Evolutionary conservation across 208 protist genomes (phyloP), one percentile per base, ranked within the genome.

Genomic region (Porcisia deanei): DNA sequence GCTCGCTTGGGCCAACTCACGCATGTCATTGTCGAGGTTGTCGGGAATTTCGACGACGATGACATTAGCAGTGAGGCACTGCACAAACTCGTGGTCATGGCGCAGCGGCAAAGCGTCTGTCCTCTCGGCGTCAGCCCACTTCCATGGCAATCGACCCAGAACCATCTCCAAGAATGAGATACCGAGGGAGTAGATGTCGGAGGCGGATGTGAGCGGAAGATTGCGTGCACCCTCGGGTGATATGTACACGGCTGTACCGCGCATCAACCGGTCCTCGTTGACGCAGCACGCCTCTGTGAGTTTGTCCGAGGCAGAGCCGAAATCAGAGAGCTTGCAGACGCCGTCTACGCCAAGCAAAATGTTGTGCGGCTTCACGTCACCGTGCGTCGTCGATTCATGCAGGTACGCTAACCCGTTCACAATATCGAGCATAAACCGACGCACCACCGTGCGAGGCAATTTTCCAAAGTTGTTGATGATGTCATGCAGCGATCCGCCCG

Each of bases 281-380:
- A 83, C 75, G 53, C 70, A 77, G 52, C 66, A 64, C 53, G 43
- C 72, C 61, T 81, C 82, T 25, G 74, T 86, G 54, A 76, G 73
- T 59, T 73, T 78, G 76, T 90, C 85, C 61, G 88, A 85, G 37
- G 88, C 87, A n/a, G 90, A 92, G 30, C 93, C 93, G 76, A 97
- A 97, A 82, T 97, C 93, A 20, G 88, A 88, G 6, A 97, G 88
- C 79, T 96, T 96, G 86, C 91, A 96, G 59, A 90, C 81, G 18
- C 93, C 93, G 73, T 95, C 85, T 4, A 88, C 85, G 55, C 83
- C 89, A 8, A 97, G 82, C 55, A 97, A 87, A 54, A 95, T 89
- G 77, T 97, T 97, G 74, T 93, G 89, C 58, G 93, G 93, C 82
- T 97, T 97, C 64, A 97, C 79, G 72, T 97, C 93, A 64, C 93